Conservation (phyloP, 495 filamentous ascomycete genomes). For the Darksidea phi region DNA sequence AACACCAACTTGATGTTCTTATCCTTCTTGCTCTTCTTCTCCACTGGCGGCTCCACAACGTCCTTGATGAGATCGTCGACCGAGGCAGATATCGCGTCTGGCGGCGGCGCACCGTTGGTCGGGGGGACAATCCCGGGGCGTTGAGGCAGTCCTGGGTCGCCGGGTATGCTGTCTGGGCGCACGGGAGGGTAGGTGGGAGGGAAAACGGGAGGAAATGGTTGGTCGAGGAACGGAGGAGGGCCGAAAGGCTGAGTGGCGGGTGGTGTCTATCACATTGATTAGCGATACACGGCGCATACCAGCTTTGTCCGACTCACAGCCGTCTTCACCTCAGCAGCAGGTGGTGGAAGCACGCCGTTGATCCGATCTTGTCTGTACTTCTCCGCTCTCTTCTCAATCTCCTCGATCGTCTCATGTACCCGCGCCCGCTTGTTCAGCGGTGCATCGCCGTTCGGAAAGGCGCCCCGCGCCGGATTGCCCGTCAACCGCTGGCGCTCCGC, state of each 20-base stretch:
- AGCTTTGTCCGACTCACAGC: conserved; percentile 3
- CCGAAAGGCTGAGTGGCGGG: not conserved
- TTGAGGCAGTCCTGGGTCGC: too few species aligned
- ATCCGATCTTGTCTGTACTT: conserved; percentile 10
- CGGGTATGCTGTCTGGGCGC: too few species aligned
- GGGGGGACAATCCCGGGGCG: too few species aligned
- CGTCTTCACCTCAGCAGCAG: not conserved
- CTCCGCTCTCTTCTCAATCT: conserved; percentile 1
- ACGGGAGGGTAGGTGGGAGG: too few species aligned
- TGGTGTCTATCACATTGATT: not conserved
- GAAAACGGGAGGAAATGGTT: too few species aligned
- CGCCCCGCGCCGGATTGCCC: conserved; percentile 77
- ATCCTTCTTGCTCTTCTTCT: conserved; percentile 62
- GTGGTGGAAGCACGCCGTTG: conserved; percentile 9
- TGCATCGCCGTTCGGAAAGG: conserved; percentile 41
- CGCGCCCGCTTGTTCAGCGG: conserved; percentile 72
- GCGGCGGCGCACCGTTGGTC: conserved; percentile 47
- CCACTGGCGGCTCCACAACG: conserved; percentile 19
- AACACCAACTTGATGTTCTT: conserved; percentile 59
- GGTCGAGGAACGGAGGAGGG: too few species aligned
- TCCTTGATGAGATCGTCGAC: conserved; percentile 40
- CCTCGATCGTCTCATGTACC: conserved; percentile 42
- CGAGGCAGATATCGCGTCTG: conserved; percentile 15
- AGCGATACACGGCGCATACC: not conserved
- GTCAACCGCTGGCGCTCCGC: conserved; percentile 76